Evolutionary conservation across 345 rosid genomes (phyloP).

Genomic region (Noccaea bulbosa): DNA sequence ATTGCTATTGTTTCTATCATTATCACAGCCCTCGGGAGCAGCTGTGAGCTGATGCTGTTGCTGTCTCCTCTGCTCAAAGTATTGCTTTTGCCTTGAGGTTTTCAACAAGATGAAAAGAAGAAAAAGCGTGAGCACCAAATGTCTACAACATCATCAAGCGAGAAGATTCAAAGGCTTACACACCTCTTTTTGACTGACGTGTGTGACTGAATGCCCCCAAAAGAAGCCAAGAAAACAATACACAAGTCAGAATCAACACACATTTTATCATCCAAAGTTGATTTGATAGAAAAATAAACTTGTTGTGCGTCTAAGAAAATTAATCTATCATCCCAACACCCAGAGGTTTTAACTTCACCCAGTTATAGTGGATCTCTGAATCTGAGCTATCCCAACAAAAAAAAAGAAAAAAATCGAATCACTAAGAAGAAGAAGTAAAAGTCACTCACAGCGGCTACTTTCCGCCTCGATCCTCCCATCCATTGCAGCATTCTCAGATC

Average conservation of each 20-base stretch:
- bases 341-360: conserved; percentile 13
- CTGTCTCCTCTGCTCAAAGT: conserved; percentile 82
- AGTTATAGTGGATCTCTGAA: background rate
- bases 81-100: conserved; percentile 74
- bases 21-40: conserved; percentile 46
- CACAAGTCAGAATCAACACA: conserved; percentile 12
- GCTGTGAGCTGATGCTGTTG: conserved; percentile 51
- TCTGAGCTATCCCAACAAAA: background rate
- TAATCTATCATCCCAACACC: conserved; percentile 1
- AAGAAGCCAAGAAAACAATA: conserved; percentile 14
- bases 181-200: conserved; percentile 45
- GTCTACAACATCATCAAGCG: background rate
- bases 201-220: conserved; percentile 37
- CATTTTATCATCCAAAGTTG: background rate
- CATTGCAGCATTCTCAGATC: conserved; percentile 87
- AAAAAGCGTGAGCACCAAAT: conserved; percentile 13
- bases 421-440: conserved; percentile 15
- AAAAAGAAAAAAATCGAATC: conserved; percentile 13
- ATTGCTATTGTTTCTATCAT: conserved; percentile 35
- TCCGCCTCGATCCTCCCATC: conserved; percentile 95
- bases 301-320: background rate
- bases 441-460: conserved; percentile 66
- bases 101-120: conserved; percentile 7
- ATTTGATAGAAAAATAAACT: background rate
- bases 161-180: conserved; percentile 12